A percentile compares a stretch with the other conserved stretches of the same genome.
Evolutionary conservation across 2,329 filamentous ascomycete genomes (phyloP).

Genomic region (Diaporthe capsici): DNA sequence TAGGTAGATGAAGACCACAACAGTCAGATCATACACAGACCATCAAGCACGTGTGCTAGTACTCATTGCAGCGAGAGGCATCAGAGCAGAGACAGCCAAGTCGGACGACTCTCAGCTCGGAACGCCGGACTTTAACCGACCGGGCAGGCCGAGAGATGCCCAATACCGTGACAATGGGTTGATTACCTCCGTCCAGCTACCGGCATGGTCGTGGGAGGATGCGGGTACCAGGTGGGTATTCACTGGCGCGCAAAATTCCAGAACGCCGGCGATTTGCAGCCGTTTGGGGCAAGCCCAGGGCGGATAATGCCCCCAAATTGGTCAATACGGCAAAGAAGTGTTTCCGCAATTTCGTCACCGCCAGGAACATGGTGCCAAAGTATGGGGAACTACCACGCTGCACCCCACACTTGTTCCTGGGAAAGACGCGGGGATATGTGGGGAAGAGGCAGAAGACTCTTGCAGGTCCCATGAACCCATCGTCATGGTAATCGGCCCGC

Average conservation of each 20-base stretch:
- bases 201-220: neutral
- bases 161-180: neutral
- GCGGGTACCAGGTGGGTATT: neutral
- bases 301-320: neutral
- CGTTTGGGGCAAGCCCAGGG: slow-evolving; percentile 16
- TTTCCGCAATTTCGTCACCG: slow-evolving; percentile 25
- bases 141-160: slow-evolving; percentile 1
- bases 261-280: neutral
- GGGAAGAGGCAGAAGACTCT: neutral
- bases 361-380: slow-evolving; percentile 21
- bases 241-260: neutral
- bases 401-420: slow-evolving; percentile 29
- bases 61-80: neutral
- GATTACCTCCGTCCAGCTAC: slow-evolving; percentile 4
- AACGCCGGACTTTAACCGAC: slow-evolving; percentile 10
- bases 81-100: neutral
- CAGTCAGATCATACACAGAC: neutral
- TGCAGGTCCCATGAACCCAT: slow-evolving; percentile 21
- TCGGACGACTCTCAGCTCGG: slow-evolving; percentile 9
- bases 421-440: slow-evolving; percentile 32
- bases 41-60: neutral
- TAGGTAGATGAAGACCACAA: neutral
- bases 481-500: slow-evolving; percentile 29
- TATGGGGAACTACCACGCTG: slow-evolving; percentile 26
- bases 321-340: neutral